Evolutionary conservation across 495 filamentous ascomycete species (phyloP), one percentile per base, ranked within the genome.

Genomic region (Hypoxylon fragiforme): DNA sequence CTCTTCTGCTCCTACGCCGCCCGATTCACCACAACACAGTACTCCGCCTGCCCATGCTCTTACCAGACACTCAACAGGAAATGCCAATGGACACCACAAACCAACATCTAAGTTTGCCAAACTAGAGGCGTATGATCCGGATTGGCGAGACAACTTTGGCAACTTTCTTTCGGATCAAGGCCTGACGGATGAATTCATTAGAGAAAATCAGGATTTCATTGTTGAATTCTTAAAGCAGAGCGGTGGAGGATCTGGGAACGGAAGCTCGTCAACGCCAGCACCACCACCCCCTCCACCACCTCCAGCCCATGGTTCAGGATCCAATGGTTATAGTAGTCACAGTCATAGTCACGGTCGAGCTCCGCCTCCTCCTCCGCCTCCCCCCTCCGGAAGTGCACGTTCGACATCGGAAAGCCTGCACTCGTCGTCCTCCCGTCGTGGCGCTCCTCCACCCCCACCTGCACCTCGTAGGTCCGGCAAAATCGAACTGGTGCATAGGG

Each of bases 191-290:
- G 92, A 96, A 64, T 86, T 94, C 60, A 94, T 97, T 49, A 85
- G 83, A 45, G 88, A 95, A 49, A 92, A 97, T 63, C 87, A 91
- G 32, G 92, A 96, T 44, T 97, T 97, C 60, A 98, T 97, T 69
- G 90, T 92, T 69, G 78, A 85, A 13, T 98, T 94, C 63, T 86
- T 97, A 59, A 81, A 94, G 68, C 88, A 92, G 68, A 79, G 79
- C 21, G 77, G 39, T 31, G 50, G 28, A 20, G 32, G 61, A 40
- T 28, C 57, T 14, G 24, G 18, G 7, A 51, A 62, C 6, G 60
- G 50, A 18, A 35, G 48, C 19, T 37, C 38, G 47, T 39, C 68
- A 9, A 53, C 80, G 9, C 80, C 88, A 11, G 78, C 82, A 8
- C 80, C 83, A 14, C 74, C 80, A 13, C 77, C 77, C 12, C 80